Evolutionary conservation across 257 asterid species (phyloP), one percentile per base, ranked within the genome.

Genomic region (Fraxinus excelsior): DNA sequence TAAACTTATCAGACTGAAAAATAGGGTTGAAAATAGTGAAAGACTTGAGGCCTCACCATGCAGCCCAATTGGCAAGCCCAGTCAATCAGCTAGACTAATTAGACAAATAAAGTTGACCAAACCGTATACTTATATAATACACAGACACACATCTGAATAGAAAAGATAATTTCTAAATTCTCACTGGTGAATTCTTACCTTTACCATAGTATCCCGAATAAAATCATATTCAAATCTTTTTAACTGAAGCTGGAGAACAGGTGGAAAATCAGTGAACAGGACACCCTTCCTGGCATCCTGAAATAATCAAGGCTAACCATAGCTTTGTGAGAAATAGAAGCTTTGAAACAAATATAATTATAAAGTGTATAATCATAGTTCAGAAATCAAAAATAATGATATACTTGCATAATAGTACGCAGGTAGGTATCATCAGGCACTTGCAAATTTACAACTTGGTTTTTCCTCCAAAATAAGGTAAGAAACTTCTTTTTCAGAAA

Each of bases 271-370:
- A 28, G 84, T 89, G 87, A 92, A 92, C 69, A 90, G 88, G 76
- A 90, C 96, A 71, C 97, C 97, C 83, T 89, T 92, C 87, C 77
- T 89, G 74, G 97, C 96, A 83, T 92, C 97, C 97, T 92, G 95
- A 71, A 83, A 80, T 13, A 28, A 60, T 44, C 32, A 29, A 46
- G 28, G 62, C 2, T 2, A 14, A 46, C 58, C 58, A 46, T 14
- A 58, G 29, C 66, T 58, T 58, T 21, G 66, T 58, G 31, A 58
- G 66, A n/a, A 7, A 58, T 23, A 14, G 26, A 58, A 58, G 66
- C 26, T 58, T 58, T 58, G 13, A 23, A 6, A 58, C 66, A 7
- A 58, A 23, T n/a, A 58, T n/a, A 58, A 58, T 58, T 0, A 58
- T 13, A n/a, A 21, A 56, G 76, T 23, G 81, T 46, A 56, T 58